Evolutionary conservation across 1,139 yeast species (phyloP), one percentile per base, ranked within the genome.

Genomic region (Blastobotrys elegans): DNA sequence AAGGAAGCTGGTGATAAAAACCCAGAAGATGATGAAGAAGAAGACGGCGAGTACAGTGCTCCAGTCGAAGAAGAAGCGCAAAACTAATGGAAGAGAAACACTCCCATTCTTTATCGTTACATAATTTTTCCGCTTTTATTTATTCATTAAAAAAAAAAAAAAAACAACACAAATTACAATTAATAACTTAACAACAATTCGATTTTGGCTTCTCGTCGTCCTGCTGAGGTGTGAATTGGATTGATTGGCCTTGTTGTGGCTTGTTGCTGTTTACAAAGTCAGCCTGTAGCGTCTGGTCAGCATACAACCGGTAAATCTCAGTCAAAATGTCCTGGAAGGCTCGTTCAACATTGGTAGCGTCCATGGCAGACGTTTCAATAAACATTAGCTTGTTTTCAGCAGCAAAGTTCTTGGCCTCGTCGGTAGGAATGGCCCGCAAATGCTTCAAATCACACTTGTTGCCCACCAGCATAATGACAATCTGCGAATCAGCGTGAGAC

Each of bases 301-400:
- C 69, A 63, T 92, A 96, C 58, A 90, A 80, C 67, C 90, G 96
- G 70, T 90, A 90, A 61, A 92, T 92, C 61, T 90, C 89, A 58
- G 89, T 86, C 60, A 89, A 79, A 57, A 94, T 79, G 66, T 89
- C 95, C 66, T 89, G 89, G 77, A 92, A 92, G 3, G 97, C 92
- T 57, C 82, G 76, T 66, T 92, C 98, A 51, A 92, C 98, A 67
- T 94, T 94, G 62, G 92, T 95, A 37, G 96, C 84, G 61, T 89
- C 89, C 56, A 94, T 76, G 17, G 98, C 98, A 52, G 95, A 84
- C n/a, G 98, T 95, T 72, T 92, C 98, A 44, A 96, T 90, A 67
- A 92, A 92, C 61, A 92, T 75, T 60, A 92, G 75, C 65, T 79
- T 88, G 71, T 92, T 90, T 69, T 94, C 98, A 53, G 86, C 70